Base-by-base conservation (phyloP, 1,284 basidiomycete species). In the Flammula alnicola region DNA sequence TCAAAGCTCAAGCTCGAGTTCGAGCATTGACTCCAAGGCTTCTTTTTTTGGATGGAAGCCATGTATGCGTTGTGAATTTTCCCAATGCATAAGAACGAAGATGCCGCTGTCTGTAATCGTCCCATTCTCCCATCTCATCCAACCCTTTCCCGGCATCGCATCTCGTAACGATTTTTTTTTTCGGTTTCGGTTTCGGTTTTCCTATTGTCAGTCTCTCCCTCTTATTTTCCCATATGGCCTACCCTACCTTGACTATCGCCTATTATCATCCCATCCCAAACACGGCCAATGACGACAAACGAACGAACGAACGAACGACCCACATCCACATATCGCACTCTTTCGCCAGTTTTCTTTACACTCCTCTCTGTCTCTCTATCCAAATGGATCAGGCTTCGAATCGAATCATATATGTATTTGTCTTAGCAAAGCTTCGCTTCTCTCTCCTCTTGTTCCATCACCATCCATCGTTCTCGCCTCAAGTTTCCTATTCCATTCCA, bases 381-480 rank as follows among this genome's bases (percentile, higher is more conserved):
- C 40, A 19, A 20, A 19, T 42, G 40, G 40, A 30, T 27, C 22
- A 16, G 35, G 22, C 26, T 46, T 44, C 6, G 16, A 16, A 32
- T n/a, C 36, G 29, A 40, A 40, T 27, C 25, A 40, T 45, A 26
- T 37, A 37, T 45, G 29, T 45, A 12, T 45, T 12, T 19, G 26
- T 22, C 27, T 20, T 11, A n/a, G 26, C 29, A 20, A 20, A 12
- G 20, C 26, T 22, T 19, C 16, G 10, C n/a, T n/a, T 23, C 1
- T n/a, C 38, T 6, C 7, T 16, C 16, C 26, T 17, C 10, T 27
- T 27, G 9, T 12, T 10, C 19, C 19, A 43, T 33, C 41, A 43
- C 22, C 25, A 27, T 37, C 36, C 37, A 35, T 11, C 12, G 36
- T 16, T n/a, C n/a, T n/a, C n/a, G n/a, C n/a, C n/a, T n/a, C n/a